These are phyloP conservation scores for Podospora anserina DNA, from an alignment of 495 filamentous ascomycete genomes.

Conservation along the genomic window DNA sequence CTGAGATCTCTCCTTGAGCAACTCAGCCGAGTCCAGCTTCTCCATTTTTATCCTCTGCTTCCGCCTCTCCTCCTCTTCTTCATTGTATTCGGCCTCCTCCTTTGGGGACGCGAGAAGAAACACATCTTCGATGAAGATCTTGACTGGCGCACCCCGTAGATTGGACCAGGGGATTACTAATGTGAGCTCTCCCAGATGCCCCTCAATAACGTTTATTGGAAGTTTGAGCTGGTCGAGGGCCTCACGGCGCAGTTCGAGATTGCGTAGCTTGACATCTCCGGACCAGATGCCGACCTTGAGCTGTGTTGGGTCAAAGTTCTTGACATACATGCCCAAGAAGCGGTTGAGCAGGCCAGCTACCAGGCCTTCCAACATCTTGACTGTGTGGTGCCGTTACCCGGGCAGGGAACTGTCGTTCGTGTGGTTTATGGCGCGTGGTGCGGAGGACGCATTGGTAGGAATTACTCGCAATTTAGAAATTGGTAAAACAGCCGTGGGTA, in stretches of 20 bases:
- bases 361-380: constrained; percentile 61
- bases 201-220: constrained; percentile 93
- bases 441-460: constrained; percentile 35
- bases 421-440: constrained; percentile 27
- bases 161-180: constrained; percentile 96
- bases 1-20: constrained; percentile 84
- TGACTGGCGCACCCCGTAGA: constrained; percentile 86
- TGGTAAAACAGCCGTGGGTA: not conserved
- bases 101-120: constrained; percentile 90
- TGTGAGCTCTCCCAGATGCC: constrained; percentile 86
- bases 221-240: constrained; percentile 94
- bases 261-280: constrained; percentile 87
- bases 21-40: constrained; percentile 90
- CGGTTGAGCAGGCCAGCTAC: constrained; percentile 92
- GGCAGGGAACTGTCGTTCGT: constrained; percentile 39
- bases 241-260: constrained; percentile 88
- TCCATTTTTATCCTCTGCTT: constrained; percentile 91
- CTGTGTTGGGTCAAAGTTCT: constrained; percentile 96
- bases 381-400: constrained; percentile 50
- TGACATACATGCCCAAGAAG: constrained; percentile 98
- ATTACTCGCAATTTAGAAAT: not conserved
- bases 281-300: constrained; percentile 98
- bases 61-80: constrained; percentile 82
- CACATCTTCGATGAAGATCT: constrained; percentile 93
- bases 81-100: constrained; percentile 88